These are phyloP conservation scores for Boletus rex-veris DNA, from an alignment of 768 basidiomycete species.

Conservation along the genomic window DNA sequence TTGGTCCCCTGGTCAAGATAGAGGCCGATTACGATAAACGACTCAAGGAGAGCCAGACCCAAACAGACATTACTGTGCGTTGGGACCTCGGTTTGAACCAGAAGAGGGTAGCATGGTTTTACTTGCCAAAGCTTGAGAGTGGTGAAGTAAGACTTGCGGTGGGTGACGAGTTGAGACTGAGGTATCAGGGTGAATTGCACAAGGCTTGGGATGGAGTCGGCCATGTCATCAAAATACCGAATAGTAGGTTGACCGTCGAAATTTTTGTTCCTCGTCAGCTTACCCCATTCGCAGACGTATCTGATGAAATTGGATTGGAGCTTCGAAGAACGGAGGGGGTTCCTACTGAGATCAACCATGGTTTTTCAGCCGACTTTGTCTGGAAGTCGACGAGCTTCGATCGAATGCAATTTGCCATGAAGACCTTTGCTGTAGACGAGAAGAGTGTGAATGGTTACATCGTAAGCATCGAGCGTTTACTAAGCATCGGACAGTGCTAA, in stretches of 20 bases:
- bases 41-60: slow-evolving; percentile 97
- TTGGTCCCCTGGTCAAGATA: slow-evolving; percentile 98
- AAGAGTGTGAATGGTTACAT: slow-evolving; percentile 99
- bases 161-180: slow-evolving; percentile 89
- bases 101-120: slow-evolving; percentile 98
- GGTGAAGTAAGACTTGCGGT: slow-evolving; percentile 97
- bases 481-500: background rate
- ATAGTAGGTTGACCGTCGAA: slow-evolving; percentile 59
- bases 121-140: slow-evolving; percentile 93
- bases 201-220: slow-evolving; percentile 97
- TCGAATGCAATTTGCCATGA: slow-evolving; percentile 99
- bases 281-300: slow-evolving; percentile 65
- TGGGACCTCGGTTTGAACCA: slow-evolving; percentile 99
- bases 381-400: slow-evolving; percentile 99
- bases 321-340: slow-evolving; percentile 87
- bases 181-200: slow-evolving; percentile 85
- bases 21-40: slow-evolving; percentile 99
- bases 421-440: slow-evolving; percentile 98
- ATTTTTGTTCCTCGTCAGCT: background rate
- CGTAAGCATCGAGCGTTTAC: slow-evolving; percentile 45
- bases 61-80: slow-evolving; percentile 91
- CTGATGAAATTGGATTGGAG: slow-evolving; percentile 96
- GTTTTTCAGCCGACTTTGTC: slow-evolving; percentile 97
- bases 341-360: slow-evolving; percentile 89
- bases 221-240: slow-evolving; percentile 98